Percentiles rank a stretch among this genome's conserved stretches.
phyloP scores from a whole-genome alignment of 306 rosid genomes.

The Pachyrhizus erosus region DNA sequence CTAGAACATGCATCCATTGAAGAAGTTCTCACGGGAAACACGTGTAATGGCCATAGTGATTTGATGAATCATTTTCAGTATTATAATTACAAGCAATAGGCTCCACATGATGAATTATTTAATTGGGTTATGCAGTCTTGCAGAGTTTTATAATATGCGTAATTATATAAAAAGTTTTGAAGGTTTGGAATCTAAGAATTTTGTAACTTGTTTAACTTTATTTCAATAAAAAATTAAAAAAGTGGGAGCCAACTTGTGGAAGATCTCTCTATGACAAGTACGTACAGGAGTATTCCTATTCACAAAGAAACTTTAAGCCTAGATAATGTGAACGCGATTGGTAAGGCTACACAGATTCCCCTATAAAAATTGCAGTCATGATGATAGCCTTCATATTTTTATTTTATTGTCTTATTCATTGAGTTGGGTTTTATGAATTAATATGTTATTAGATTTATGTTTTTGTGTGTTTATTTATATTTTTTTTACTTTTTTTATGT shows the following conservation, averaged over 20 bases:
- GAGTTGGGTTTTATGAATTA: too few species aligned
- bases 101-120: neutral
- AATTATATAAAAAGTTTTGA: neutral
- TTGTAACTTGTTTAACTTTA: neutral
- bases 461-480: too few species aligned
- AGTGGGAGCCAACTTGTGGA: neutral
- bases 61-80: neutral
- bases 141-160: neutral
- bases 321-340: slow-evolving; percentile 17
- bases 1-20: neutral
- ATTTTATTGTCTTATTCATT: too few species aligned
- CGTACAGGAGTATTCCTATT: neutral
- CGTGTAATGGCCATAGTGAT: slow-evolving; percentile 17
- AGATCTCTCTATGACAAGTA: neutral
- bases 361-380: neutral
- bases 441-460: too few species aligned
- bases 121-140: neutral
- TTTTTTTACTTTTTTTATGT: too few species aligned
- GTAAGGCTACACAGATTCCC: neutral
- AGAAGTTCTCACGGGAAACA: slow-evolving; percentile 19
- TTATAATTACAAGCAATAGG: neutral
- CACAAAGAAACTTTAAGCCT: neutral
- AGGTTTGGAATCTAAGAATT: neutral
- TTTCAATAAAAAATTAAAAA: neutral
- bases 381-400: too few species aligned